Conservation (phyloP, 169 alveolate genomes). For the Toxoplasma gondii region DNA sequence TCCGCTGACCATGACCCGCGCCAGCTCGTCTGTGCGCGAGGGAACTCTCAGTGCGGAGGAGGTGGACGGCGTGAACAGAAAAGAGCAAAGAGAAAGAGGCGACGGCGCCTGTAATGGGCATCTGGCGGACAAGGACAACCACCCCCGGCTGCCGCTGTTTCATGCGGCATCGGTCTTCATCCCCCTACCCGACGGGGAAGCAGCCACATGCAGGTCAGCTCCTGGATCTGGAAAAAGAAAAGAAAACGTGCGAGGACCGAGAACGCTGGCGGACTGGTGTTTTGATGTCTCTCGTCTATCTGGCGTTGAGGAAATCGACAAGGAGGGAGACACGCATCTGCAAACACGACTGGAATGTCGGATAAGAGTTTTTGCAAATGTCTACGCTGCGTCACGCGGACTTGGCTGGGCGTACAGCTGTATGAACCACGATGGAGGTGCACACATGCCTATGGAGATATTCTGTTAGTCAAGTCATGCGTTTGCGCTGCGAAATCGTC, state of each 20-base stretch:
- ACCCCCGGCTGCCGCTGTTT: constrained; percentile 36
- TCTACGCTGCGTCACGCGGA: too few relatives aligned
- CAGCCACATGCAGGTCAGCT: constrained; percentile 7
- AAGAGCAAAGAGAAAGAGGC: not conserved
- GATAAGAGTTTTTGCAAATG: too few relatives aligned
- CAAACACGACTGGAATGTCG: too few relatives aligned
- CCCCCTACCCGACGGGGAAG: constrained; percentile 63
- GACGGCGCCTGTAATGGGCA: not conserved
- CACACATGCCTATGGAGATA: too few relatives aligned
- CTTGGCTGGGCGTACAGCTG: too few relatives aligned
- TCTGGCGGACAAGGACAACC: constrained; percentile 13
- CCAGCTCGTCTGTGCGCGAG: not conserved
- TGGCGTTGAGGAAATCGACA: not conserved
- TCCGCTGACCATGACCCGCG: constrained; percentile 71
- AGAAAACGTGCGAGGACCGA: too few relatives aligned
- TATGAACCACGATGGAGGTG: too few relatives aligned
- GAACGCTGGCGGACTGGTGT: too few relatives aligned
- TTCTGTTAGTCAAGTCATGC: too few relatives aligned
- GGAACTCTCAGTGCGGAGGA: not conserved
- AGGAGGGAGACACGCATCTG: not conserved
- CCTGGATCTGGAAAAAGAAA: not conserved
- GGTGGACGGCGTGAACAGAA: not conserved
- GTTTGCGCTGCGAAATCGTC: too few relatives aligned
- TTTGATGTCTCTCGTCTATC: too few relatives aligned
- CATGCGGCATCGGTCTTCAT: constrained; percentile 60